These are phyloP conservation scores for Mycena amicta DNA, from an alignment of 768 basidiomycete genomes.

Conservation along the genomic window DNA sequence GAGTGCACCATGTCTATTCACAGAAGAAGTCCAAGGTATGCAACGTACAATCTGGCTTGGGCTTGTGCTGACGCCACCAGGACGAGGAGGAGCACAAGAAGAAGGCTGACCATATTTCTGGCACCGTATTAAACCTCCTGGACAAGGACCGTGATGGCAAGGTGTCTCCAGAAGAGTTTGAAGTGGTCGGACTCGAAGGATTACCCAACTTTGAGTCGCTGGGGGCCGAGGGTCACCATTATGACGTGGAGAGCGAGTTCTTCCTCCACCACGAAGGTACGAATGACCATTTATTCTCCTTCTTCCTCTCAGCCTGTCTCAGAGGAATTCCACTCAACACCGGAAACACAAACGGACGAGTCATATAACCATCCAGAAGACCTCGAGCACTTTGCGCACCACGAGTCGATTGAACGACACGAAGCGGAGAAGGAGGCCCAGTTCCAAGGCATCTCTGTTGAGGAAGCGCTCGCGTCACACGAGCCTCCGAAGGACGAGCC, in stretches of 20 bases:
- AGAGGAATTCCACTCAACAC: constrained; percentile 94
- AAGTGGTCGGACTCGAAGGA: constrained; percentile 68
- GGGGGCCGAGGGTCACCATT: constrained; percentile 92
- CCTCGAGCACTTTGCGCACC: constrained; percentile 87
- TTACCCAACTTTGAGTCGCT: constrained; percentile 83
- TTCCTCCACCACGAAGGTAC: constrained; percentile 97
- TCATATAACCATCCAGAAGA: constrained; percentile 94
- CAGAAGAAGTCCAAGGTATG: constrained; percentile 82
- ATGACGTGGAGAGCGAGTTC: constrained; percentile 91
- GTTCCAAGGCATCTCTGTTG: constrained; percentile 80
- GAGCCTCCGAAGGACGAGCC: constrained; percentile 38
- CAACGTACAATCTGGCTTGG: too few relatives aligned
- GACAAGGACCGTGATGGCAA: constrained; percentile 78
- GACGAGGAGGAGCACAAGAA: constrained; percentile 78
- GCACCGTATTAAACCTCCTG: constrained; percentile 65
- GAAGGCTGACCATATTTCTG: constrained; percentile 80
- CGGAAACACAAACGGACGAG: constrained; percentile 96
- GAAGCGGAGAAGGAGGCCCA: constrained; percentile 85
- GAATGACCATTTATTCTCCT: constrained; percentile 15
- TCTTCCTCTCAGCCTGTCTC: constrained; percentile 1
- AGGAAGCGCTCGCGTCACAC: constrained; percentile 64
- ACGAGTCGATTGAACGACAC: constrained; percentile 79
- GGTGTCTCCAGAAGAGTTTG: constrained; percentile 71
- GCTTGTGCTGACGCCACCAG: too few relatives aligned
- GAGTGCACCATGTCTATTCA: constrained; percentile 89